Evolutionary conservation across 2,329 filamentous ascomycete species (phyloP).

Genomic region (Paramyrothecium sp.): DNA sequence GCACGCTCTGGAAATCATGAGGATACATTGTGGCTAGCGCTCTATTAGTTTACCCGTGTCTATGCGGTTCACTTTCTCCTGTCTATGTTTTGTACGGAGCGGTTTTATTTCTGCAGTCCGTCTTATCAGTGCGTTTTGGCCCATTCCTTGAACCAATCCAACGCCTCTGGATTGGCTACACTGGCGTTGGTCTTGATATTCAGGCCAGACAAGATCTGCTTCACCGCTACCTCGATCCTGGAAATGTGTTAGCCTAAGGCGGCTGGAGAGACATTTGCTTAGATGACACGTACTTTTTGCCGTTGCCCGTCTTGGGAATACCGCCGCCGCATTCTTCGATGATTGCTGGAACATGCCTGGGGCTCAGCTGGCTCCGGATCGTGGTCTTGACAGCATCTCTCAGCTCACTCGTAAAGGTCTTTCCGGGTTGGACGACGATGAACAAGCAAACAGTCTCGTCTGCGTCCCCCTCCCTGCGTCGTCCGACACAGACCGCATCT

Average conservation of each 20-base stretch:
- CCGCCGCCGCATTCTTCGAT: conserved; percentile 76
- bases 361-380: conserved; percentile 77
- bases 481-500: conserved; percentile 85
- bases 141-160: conserved; percentile 89
- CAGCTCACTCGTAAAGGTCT: conserved; percentile 58
- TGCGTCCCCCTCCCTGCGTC: conserved; percentile 65
- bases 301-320: conserved; percentile 89
- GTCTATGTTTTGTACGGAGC: background rate
- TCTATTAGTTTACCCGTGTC: background rate
- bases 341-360: conserved; percentile 83
- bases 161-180: conserved; percentile 85
- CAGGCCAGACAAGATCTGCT: conserved; percentile 89
- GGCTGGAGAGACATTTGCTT: background rate
- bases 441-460: conserved; percentile 92
- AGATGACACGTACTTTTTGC: conserved; percentile 73
- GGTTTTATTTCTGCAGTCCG: background rate
- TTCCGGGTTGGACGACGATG: conserved; percentile 67
- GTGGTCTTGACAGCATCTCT: conserved; percentile 61
- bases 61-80: background rate
- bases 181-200: conserved; percentile 87
- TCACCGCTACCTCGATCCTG: conserved; percentile 90
- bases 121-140: conserved; percentile 46
- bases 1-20: background rate
- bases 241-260: conserved; percentile 9
- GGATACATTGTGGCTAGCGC: background rate